phyloP scores from a whole-genome alignment of 176 grass and related monocot genomes.

The Phragmites australis region DNA sequence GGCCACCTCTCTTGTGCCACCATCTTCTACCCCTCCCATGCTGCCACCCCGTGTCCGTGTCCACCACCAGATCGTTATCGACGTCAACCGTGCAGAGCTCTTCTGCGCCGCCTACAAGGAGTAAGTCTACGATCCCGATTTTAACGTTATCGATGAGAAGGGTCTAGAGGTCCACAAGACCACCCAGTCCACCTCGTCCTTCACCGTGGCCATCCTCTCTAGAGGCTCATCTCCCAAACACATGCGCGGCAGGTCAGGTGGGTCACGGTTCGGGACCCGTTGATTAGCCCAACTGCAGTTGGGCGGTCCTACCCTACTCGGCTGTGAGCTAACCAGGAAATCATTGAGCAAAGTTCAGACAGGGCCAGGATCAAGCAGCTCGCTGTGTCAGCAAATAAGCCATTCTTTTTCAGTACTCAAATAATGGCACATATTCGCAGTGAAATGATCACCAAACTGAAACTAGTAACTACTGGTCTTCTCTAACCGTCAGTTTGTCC shows the following conservation, averaged over 20 bases:
- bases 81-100: too few relatives aligned
- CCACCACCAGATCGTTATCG: too few relatives aligned
- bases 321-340: conserved; percentile 26
- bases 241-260: conserved; percentile 36
- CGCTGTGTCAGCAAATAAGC: not conserved
- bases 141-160: too few relatives aligned
- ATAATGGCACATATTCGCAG: not conserved
- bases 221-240: conserved; percentile 34
- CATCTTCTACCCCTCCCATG: too few relatives aligned
- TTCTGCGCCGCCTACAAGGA: too few relatives aligned
- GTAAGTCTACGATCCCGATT: too few relatives aligned
- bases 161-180: too few relatives aligned
- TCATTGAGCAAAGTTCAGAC: conserved; percentile 4
- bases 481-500: conserved; percentile 26
- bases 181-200: too few relatives aligned
- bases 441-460: not conserved
- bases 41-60: too few relatives aligned
- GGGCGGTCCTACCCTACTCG: not conserved
- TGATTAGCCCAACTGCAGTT: conserved; percentile 29
- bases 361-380: not conserved
- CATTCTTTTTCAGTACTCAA: not conserved
- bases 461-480: not conserved
- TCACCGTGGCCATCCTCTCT: too few relatives aligned
- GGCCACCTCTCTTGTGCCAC: too few relatives aligned
- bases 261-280: conserved; percentile 25